Evolutionary conservation across 2,329 filamentous ascomycete species (phyloP).

Genomic region (Lasiodiplodia gonubiensis): DNA sequence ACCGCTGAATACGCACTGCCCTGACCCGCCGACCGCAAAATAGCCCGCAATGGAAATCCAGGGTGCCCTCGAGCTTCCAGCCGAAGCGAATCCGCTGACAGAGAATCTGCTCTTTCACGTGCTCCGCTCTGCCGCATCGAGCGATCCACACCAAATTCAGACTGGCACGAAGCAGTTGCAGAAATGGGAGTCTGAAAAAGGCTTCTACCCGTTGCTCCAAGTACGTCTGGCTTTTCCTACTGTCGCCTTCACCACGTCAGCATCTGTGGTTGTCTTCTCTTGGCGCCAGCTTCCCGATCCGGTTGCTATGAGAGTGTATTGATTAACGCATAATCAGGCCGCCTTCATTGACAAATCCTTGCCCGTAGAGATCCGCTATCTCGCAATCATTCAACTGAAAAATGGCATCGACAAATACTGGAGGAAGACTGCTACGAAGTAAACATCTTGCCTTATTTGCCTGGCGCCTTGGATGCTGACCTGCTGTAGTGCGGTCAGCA

Average conservation of each 20-base stretch:
- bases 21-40: neutral
- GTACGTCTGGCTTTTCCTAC: too few relatives aligned
- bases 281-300: neutral
- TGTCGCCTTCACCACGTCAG: too few relatives aligned
- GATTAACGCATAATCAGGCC: slow-evolving; percentile 57
- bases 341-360: slow-evolving; percentile 81
- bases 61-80: slow-evolving; percentile 73
- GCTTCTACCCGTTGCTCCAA: slow-evolving; percentile 57
- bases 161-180: slow-evolving; percentile 59
- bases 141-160: slow-evolving; percentile 56
- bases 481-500: slow-evolving; percentile 59
- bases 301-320: neutral
- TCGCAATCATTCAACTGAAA: slow-evolving; percentile 92
- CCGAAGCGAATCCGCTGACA: slow-evolving; percentile 70
- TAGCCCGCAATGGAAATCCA: slow-evolving; percentile 39
- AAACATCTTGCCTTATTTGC: slow-evolving; percentile 37
- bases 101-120: slow-evolving; percentile 55
- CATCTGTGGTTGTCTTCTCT: neutral
- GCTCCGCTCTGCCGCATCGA: slow-evolving; percentile 55
- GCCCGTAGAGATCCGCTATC: slow-evolving; percentile 79
- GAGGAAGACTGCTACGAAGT: slow-evolving; percentile 77
- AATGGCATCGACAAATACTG: slow-evolving; percentile 96
- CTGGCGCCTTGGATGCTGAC: slow-evolving; percentile 30
- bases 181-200: slow-evolving; percentile 55
- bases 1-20: neutral